These are phyloP conservation scores for Podospora pseudopauciseta DNA, from an alignment of 495 filamentous ascomycete genomes.

Conservation along the genomic window DNA sequence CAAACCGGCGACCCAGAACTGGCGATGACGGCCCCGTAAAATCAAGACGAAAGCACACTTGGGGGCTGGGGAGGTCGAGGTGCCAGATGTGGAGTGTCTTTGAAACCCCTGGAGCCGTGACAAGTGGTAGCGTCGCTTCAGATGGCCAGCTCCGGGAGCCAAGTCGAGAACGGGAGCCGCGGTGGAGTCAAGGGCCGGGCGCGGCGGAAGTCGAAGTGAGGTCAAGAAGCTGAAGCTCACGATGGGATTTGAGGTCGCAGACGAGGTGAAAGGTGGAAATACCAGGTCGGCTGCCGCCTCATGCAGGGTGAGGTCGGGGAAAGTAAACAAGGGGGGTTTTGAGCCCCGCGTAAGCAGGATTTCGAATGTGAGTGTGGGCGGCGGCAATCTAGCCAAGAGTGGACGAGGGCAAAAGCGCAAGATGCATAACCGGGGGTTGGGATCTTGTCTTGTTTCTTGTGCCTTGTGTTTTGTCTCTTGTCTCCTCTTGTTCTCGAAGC, in stretches of 20 bases:
- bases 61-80: constrained; percentile 17
- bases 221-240: constrained; percentile 10
- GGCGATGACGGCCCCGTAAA: constrained; percentile 12
- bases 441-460: background rate
- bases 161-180: constrained; percentile 18
- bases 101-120: constrained; percentile 14
- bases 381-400: constrained; percentile 18
- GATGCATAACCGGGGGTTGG: background rate
- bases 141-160: constrained; percentile 20
- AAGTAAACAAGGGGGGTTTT: background rate
- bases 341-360: background rate
- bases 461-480: no score
- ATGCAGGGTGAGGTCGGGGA: constrained; percentile 10
- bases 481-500: background rate
- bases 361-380: constrained; percentile 4
- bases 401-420: constrained; percentile 11
- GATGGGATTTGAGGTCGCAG: background rate
- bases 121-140: constrained; percentile 16
- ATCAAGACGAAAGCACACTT: constrained; percentile 9
- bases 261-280: background rate
- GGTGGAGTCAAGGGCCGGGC: constrained; percentile 24
- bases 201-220: constrained; percentile 16
- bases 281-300: background rate
- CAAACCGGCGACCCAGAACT: constrained; percentile 11
- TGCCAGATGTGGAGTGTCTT: constrained; percentile 8